Percentiles rank a stretch among this genome's conserved stretches.
These are phyloP conservation scores for Buddleja alternifolia DNA, from an alignment of 257 asterid genomes.

Conservation along the genomic window DNA sequence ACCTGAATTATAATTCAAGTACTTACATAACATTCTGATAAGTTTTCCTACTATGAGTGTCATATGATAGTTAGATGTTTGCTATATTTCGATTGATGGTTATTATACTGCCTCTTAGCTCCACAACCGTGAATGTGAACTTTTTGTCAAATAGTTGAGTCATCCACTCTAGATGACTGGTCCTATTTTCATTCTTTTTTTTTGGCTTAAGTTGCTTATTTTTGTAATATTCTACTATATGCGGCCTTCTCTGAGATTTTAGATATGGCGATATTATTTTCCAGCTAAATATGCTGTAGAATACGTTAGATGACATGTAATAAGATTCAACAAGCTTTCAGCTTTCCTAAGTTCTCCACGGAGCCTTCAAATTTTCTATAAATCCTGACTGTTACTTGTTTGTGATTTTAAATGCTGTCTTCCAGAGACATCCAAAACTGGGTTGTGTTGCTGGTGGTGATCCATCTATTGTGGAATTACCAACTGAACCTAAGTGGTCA, in stretches of 20 bases:
- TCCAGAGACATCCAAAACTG: constrained; percentile 64
- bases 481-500: constrained; percentile 98
- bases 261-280: neutral
- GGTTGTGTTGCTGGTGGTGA: constrained; percentile 95
- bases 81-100: neutral
- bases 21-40: too few relatives aligned
- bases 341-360: neutral
- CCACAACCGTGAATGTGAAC: neutral
- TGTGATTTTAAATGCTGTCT: constrained; percentile 17
- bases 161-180: neutral
- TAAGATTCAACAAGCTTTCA: neutral
- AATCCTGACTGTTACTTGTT: constrained; percentile 6
- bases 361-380: neutral
- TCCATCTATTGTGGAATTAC: constrained; percentile 74
- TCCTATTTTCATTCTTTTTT: neutral
- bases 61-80: too few relatives aligned
- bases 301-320: constrained; percentile 7
- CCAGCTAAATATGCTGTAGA: neutral
- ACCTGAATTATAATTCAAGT: constrained; percentile 12
- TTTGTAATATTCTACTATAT: neutral
- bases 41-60: too few relatives aligned
- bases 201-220: neutral
- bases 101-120: neutral
- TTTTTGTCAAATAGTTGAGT: neutral
- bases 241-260: neutral